These are phyloP conservation scores for Pyrus pyrifolia DNA, from an alignment of 306 rosid species.

Conservation along the genomic window DNA sequence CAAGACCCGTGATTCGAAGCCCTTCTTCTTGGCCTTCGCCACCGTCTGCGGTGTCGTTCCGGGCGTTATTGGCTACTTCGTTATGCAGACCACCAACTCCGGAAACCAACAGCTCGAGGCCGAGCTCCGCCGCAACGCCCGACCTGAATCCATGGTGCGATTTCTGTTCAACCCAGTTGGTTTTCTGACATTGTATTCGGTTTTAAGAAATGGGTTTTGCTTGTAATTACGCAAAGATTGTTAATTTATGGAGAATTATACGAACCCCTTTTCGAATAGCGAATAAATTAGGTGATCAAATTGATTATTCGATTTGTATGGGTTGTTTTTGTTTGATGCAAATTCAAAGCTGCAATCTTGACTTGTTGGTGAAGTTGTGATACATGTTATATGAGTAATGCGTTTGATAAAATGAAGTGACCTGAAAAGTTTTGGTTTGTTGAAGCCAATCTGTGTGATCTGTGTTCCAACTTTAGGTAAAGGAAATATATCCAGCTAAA, in stretches of 20 bases:
- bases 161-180: background rate
- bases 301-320: background rate
- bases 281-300: background rate
- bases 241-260: background rate
- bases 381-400: too few species aligned
- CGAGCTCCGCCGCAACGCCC: constrained; percentile 70
- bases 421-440: too few species aligned
- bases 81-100: constrained; percentile 67
- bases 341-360: background rate
- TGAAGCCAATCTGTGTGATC: background rate
- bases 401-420: too few species aligned
- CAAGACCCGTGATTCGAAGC: constrained; percentile 70
- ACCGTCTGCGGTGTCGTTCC: constrained; percentile 84
- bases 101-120: constrained; percentile 65
- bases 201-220: background rate
- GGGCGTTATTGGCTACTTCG: constrained; percentile 67
- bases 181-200: background rate
- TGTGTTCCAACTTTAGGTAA: background rate
- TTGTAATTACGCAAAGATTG: background rate
- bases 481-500: background rate
- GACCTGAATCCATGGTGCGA: constrained; percentile 66
- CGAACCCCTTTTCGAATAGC: background rate
- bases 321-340: background rate
- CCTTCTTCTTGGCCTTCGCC: constrained; percentile 82
- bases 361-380: background rate